phyloP scores from a whole-genome alignment of 352 stramenopile genomes.

The Pythium aphanidermatum region DNA sequence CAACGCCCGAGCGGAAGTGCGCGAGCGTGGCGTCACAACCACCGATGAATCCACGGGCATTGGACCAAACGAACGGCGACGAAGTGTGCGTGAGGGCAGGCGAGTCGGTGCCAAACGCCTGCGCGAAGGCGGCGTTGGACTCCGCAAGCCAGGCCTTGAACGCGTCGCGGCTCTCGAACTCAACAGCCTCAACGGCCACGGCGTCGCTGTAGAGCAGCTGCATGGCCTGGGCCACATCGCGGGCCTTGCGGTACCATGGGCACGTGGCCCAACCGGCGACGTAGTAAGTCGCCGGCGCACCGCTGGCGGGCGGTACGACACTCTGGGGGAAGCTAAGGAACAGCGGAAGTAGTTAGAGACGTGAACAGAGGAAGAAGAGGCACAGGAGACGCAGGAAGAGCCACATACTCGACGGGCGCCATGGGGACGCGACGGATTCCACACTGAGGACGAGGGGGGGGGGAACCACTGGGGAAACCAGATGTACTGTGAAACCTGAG shows the following conservation, averaged over 20 bases:
- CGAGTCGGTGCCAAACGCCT: constrained; percentile 32
- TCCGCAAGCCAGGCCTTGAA: constrained; percentile 51
- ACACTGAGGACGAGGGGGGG: too few species aligned
- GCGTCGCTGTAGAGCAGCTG: constrained; percentile 52
- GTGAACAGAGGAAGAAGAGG: neutral
- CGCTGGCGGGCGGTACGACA: constrained; percentile 16
- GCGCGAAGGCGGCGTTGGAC: constrained; percentile 29
- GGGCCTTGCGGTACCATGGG: constrained; percentile 48
- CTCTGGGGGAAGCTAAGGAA: constrained; percentile 34
- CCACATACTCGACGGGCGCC: constrained; percentile 49
- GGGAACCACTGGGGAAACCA: neutral
- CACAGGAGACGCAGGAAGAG: too few species aligned
- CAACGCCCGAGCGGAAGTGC: constrained; percentile 48
- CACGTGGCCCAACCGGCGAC: constrained; percentile 69
- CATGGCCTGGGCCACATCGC: constrained; percentile 56
- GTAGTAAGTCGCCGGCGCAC: constrained; percentile 41
- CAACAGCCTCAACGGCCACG: constrained; percentile 33
- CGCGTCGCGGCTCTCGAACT: constrained; percentile 50
- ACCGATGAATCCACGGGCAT: constrained; percentile 50
- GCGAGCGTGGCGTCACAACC: constrained; percentile 60
- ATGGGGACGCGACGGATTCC: constrained; percentile 16
- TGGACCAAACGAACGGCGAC: constrained; percentile 75
- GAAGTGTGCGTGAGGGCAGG: constrained; percentile 44
- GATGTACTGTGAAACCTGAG: constrained; percentile 3
- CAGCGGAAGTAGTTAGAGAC: neutral